A percentile compares a stretch with the other conserved stretches of the same genome.
Conservation (phyloP, 441 rosid species). For the Adansonia gregorii region DNA sequence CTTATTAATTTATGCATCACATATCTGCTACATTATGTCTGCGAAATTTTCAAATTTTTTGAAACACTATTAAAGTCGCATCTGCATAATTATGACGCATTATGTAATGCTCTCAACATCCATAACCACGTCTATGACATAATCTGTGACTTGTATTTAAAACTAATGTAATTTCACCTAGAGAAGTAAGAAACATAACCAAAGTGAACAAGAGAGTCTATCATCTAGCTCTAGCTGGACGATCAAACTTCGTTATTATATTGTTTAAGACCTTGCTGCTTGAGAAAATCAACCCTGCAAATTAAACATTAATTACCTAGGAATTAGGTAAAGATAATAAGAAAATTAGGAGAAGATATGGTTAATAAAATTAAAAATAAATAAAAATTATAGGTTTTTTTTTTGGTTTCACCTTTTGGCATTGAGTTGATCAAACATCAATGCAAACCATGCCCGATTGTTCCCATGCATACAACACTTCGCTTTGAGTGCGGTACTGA, state of each 20-base stretch:
- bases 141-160: no score
- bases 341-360: neutral
- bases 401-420: neutral
- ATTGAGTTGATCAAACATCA: neutral
- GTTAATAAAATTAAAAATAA: no score
- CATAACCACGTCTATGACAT: no score
- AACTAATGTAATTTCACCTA: no score
- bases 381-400: no score
- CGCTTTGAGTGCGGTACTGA: slow-evolving; percentile 19
- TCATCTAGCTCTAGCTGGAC: neutral
- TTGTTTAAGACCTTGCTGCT: neutral
- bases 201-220: neutral
- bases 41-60: no score
- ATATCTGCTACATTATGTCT: no score
- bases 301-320: neutral
- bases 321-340: neutral
- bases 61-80: no score
- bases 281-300: neutral
- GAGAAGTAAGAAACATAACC: neutral
- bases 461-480: slow-evolving; percentile 31
- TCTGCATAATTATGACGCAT: no score
- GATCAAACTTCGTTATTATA: neutral
- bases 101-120: no score
- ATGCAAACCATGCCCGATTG: slow-evolving; percentile 20
- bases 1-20: no score